Base-by-base conservation (phyloP, 805 yeast genomes). In the Debaryomyces hansenii region DNA sequence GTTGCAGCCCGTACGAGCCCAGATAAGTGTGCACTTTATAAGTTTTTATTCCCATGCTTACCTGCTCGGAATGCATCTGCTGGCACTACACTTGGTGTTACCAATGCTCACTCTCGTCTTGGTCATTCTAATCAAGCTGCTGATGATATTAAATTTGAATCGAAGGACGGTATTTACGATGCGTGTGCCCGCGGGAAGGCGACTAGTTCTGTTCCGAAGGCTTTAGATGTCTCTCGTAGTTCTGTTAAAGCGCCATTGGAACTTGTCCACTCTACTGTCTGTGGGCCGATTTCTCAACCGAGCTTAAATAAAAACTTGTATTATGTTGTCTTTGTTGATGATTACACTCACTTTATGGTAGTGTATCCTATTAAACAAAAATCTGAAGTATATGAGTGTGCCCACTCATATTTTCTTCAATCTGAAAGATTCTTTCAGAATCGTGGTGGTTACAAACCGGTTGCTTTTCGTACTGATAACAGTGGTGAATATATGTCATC, bases 381-480 rank as follows among this genome's bases (percentile, higher is more conserved):
- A 31, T 31, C 34, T 31, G 14, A 31, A 4, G 14, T 31, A 2
- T n/a, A 5, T 6, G 34, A 14, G 16, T n/a, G 14, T 14, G 11
- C 16, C 3, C 16, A 4, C 11, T 14, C 14, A 3, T 31, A 31
- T 14, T 12, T 31, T 12, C 11, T 31, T 31, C 7, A 12, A 12
- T n/a, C 2, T 31, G 34, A 31, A 11, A 8, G 14, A 31, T 31
- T 31, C 14, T 31, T 28, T 31, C 14, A 11, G 5, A 5, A 31
- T 31, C 34, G 34, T 8, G 14, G 34, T 14, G 16, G 16, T 4
- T 31, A 31, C 34, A 31, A 31, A 11, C 16, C 16, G 4, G 14
- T 59, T 54, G 6, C 58, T 53, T 44, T 46, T 24, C 15, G 60
- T 46, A 32, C 29, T 21, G 37, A 37, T 15, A 36, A 32, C 28